These are phyloP conservation scores for Puccinia triticina DNA, from an alignment of 1,284 basidiomycete species.

Conservation along the genomic window DNA sequence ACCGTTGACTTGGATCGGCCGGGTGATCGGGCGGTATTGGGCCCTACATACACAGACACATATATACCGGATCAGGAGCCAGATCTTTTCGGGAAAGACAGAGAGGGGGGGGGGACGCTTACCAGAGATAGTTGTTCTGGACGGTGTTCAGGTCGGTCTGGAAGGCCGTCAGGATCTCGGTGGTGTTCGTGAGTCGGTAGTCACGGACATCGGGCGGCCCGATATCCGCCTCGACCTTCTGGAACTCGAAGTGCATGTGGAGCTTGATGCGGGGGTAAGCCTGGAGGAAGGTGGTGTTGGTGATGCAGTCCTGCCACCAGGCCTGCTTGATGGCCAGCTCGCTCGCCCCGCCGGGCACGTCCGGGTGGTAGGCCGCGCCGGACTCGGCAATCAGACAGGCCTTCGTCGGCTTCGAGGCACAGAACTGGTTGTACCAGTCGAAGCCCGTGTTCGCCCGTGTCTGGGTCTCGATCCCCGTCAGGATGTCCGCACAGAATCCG, in stretches of 20 bases:
- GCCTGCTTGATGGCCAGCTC: conserved; percentile 55
- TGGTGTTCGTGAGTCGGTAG: conserved; percentile 24
- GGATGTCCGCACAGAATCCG: conserved; percentile 36
- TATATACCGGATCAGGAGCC: not conserved
- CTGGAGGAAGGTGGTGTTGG: conserved; percentile 27
- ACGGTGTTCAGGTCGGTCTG: conserved; percentile 35
- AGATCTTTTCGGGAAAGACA: not conserved
- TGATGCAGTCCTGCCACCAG: conserved; percentile 55
- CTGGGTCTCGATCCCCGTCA: conserved; percentile 30
- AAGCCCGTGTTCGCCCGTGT: not conserved
- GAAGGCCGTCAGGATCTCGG: conserved; percentile 35
- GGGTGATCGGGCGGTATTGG: conserved; percentile 27
- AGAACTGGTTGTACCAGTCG: conserved; percentile 38
- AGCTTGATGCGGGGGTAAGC: conserved; percentile 30
- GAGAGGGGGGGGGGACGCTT: not conserved
- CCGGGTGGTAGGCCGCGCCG: conserved; percentile 57
- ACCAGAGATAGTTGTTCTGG: conserved; percentile 39
- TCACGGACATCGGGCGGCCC: conserved; percentile 33
- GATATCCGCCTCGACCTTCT: conserved; percentile 12
- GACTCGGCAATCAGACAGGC: conserved; percentile 55
- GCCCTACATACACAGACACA: not conserved
- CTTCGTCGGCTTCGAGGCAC: conserved; percentile 29
- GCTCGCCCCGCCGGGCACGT: conserved; percentile 53
- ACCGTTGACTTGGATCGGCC: conserved; percentile 14
- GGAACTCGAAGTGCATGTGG: conserved; percentile 28